phyloP scores from a whole-genome alignment of 2,329 filamentous ascomycete genomes.

The Calycina marina region DNA sequence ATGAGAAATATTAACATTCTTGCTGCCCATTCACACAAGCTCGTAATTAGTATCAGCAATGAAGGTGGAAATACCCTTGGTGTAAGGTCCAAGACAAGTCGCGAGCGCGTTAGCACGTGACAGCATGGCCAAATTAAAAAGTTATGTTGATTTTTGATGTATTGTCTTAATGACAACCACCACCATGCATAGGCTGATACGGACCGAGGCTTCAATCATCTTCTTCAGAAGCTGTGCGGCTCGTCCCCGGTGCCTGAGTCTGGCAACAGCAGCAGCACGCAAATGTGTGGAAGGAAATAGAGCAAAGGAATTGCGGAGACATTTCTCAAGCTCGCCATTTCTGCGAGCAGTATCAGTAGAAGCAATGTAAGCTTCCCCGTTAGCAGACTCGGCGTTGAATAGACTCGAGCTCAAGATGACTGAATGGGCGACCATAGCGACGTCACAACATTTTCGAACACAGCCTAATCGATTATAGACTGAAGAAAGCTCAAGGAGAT shows the following conservation, averaged over 20 bases:
- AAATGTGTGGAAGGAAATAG: conserved; percentile 6
- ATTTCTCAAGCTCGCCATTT: conserved; percentile 17
- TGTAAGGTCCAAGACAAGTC: conserved; percentile 39
- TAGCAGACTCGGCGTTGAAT: not conserved
- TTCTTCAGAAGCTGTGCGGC: conserved; percentile 11
- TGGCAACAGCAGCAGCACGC: conserved; percentile 15
- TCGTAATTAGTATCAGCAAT: too few relatives aligned
- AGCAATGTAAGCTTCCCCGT: conserved; percentile 18
- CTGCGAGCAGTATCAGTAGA: conserved; percentile 17
- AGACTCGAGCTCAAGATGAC: too few relatives aligned
- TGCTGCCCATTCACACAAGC: too few relatives aligned
- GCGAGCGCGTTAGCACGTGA: conserved; percentile 8
- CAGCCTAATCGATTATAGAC: conserved; percentile 9
- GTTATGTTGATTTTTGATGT: conserved; percentile 6
- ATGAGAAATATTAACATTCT: too few relatives aligned
- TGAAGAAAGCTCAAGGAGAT: conserved; percentile 18
- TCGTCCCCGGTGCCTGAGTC: conserved; percentile 18
- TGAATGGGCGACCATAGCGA: too few relatives aligned
- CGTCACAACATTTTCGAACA: not conserved
- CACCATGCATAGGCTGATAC: conserved; percentile 19
- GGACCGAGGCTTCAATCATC: conserved; percentile 15
- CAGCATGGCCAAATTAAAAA: too few relatives aligned
- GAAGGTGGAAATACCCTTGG: not conserved
- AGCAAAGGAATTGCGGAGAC: conserved; percentile 14
- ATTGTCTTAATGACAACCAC: conserved; percentile 11